Evolutionary conservation across 192 early-diverging fungal genomes (phyloP).

Genomic region (Linnemannia exigua): DNA sequence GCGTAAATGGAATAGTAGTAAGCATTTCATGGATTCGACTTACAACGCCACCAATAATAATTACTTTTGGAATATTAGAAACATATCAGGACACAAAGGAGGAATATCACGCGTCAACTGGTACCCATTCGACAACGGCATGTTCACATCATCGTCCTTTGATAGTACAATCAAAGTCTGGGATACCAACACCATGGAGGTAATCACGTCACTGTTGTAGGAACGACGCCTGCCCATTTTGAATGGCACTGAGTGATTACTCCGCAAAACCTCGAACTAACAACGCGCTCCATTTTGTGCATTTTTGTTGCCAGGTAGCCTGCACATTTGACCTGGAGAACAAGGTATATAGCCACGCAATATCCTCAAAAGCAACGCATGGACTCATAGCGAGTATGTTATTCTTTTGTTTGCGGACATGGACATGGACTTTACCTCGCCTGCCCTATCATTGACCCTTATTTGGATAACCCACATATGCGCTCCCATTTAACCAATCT

Average conservation of each 20-base stretch:
- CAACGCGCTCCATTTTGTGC: background rate
- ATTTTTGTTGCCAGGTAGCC: conserved; percentile 53
- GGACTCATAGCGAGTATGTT: conserved; percentile 80
- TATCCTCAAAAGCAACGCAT: conserved; percentile 85
- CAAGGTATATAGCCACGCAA: conserved; percentile 76
- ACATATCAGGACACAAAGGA: conserved; percentile 69
- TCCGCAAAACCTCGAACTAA: background rate
- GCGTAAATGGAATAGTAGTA: background rate
- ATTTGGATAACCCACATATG: background rate
- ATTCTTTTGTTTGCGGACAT: conserved; percentile 2
- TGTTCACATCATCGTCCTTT: conserved; percentile 86
- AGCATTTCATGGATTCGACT: background rate
- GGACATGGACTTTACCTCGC: too few relatives aligned
- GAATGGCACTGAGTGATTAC: background rate
- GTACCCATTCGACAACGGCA: conserved; percentile 88
- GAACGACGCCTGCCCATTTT: background rate
- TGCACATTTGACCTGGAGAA: conserved; percentile 78
- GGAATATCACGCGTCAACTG: conserved; percentile 80
- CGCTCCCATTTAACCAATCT: background rate
- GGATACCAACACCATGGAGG: conserved; percentile 84
- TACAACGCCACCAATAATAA: conserved; percentile 33
- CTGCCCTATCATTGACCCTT: background rate
- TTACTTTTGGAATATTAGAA: conserved; percentile 53
- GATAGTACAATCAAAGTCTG: conserved; percentile 85
- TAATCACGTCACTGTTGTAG: conserved; percentile 21